Conservation (phyloP, 1,284 basidiomycete genomes). For the Singerocomus rubriflavus region DNA sequence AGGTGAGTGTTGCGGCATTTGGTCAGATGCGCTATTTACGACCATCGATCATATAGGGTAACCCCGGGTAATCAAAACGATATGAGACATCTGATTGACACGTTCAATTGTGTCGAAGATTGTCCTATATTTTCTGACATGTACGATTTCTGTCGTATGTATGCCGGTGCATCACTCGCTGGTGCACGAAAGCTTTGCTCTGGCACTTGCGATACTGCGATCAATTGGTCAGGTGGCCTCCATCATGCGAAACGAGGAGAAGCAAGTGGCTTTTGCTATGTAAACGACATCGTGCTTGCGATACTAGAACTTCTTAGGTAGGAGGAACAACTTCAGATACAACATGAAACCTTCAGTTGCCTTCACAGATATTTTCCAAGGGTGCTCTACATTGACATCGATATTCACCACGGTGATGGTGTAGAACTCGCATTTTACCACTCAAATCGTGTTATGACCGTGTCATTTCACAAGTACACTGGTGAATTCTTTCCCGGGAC, state of each 20-base stretch:
- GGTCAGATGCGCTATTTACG: neutral
- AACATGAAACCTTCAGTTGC: too few relatives aligned
- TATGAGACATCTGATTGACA: conserved; percentile 73
- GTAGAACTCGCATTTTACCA: conserved; percentile 99
- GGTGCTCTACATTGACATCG: conserved; percentile 98
- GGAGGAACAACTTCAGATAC: conserved; percentile 7
- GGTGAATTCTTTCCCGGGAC: conserved; percentile 99
- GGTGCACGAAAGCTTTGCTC: conserved; percentile 84
- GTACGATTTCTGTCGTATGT: conserved; percentile 91
- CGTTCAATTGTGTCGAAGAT: conserved; percentile 90
- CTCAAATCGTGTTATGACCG: conserved; percentile 98
- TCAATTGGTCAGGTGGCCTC: conserved; percentile 98
- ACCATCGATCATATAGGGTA: conserved; percentile 48
- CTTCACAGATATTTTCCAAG: conserved; percentile 80
- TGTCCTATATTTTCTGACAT: conserved; percentile 92
- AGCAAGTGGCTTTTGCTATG: conserved; percentile 98
- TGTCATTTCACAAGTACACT: conserved; percentile 93
- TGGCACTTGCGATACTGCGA: conserved; percentile 92
- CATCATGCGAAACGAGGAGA: conserved; percentile 99
- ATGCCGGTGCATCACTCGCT: conserved; percentile 87
- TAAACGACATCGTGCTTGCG: conserved; percentile 98
- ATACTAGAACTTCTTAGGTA: conserved; percentile 91
- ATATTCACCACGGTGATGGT: conserved; percentile 98
- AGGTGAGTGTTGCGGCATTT: conserved; percentile 47
- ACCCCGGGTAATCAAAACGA: conserved; percentile 77